Evolutionary conservation across 306 rosid genomes (phyloP).

Genomic region (Medicago ruthenica): DNA sequence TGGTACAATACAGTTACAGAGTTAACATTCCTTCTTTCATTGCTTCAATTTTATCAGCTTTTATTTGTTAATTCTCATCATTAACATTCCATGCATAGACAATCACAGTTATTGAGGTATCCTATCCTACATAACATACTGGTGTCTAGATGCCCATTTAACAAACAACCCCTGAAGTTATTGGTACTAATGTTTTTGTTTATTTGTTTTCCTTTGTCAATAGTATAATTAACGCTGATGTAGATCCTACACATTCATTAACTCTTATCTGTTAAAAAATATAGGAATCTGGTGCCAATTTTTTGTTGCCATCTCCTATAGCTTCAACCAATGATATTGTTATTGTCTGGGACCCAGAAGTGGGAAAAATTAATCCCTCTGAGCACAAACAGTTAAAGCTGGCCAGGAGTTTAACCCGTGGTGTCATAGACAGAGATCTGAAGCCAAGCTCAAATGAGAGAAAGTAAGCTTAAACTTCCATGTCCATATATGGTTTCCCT

Average conservation of each 20-base stretch:
- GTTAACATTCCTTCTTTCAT: too few relatives aligned
- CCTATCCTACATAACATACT: slow-evolving; percentile 5
- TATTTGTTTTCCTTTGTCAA: background rate
- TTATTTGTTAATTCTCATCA: too few relatives aligned
- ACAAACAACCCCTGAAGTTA: slow-evolving; percentile 33
- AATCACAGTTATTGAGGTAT: slow-evolving; percentile 23
- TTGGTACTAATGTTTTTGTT: background rate
- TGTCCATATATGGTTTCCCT: slow-evolving; percentile 22
- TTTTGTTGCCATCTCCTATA: slow-evolving; percentile 88
- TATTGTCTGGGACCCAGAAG: slow-evolving; percentile 93
- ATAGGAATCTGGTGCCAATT: slow-evolving; percentile 98
- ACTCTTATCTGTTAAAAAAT: slow-evolving; percentile 50
- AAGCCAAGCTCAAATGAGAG: slow-evolving; percentile 93
- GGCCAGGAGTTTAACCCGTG: slow-evolving; percentile 95
- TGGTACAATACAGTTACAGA: too few relatives aligned
- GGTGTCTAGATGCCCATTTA: slow-evolving; percentile 19
- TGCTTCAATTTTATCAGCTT: too few relatives aligned
- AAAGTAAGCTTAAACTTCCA: slow-evolving; percentile 69
- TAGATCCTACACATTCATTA: slow-evolving; percentile 20
- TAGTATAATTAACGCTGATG: slow-evolving; percentile 33
- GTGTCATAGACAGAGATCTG: slow-evolving; percentile 95
- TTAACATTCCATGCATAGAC: slow-evolving; percentile 14
- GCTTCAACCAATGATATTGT: slow-evolving; percentile 94
- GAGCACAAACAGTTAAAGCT: slow-evolving; percentile 98
- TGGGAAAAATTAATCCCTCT: slow-evolving; percentile 89